These are phyloP conservation scores for Podospora conica DNA, from an alignment of 495 filamentous ascomycete genomes.

Conservation along the genomic window DNA sequence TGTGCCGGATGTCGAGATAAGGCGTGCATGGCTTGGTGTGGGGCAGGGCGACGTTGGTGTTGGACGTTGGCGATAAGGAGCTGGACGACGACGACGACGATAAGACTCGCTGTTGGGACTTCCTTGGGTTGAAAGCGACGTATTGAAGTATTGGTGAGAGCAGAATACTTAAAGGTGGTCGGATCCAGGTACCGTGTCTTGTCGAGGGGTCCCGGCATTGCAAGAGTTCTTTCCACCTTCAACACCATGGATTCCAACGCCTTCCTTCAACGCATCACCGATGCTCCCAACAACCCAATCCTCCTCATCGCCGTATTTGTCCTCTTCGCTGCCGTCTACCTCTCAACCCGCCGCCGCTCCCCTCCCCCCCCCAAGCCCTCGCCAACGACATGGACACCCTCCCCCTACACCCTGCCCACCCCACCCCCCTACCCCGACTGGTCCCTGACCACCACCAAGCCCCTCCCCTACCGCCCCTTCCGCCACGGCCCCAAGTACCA, in stretches of 20 bases:
- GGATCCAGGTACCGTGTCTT: neutral
- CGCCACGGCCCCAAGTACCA: constrained; percentile 67
- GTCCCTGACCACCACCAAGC: constrained; percentile 64
- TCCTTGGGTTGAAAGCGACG: neutral
- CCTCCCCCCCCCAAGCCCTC: neutral
- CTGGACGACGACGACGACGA: neutral
- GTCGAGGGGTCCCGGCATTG: neutral
- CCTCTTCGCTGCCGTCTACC: neutral
- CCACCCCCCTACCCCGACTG: constrained; percentile 65
- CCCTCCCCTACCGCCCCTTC: constrained; percentile 80
- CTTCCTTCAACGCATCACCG: neutral
- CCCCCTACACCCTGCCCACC: constrained; percentile 60
- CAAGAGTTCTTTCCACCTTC: neutral
- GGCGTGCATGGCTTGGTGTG: neutral
- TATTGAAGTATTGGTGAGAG: neutral
- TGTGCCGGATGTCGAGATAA: neutral
- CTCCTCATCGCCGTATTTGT: neutral
- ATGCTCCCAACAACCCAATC: neutral
- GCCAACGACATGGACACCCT: constrained; percentile 54
- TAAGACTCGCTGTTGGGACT: neutral
- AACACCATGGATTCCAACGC: neutral
- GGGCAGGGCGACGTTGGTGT: neutral
- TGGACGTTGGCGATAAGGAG: neutral
- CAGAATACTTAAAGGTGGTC: neutral
- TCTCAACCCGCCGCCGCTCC: neutral